Evolutionary conservation across 495 filamentous ascomycete species (phyloP).

Genomic region (Penicillium waksmanii): DNA sequence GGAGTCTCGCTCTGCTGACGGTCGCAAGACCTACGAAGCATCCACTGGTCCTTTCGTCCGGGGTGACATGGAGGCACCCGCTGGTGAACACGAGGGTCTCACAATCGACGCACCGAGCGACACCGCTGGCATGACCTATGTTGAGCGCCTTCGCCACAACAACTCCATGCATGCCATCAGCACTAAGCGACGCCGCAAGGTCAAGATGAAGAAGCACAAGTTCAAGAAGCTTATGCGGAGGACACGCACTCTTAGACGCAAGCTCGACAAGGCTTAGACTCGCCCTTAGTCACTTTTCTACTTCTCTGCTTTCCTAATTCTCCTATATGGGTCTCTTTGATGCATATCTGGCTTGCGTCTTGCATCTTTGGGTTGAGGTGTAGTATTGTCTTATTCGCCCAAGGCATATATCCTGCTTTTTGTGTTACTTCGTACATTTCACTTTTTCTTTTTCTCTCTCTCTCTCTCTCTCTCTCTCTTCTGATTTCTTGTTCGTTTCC

Average conservation of each 20-base stretch:
- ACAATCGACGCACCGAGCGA: slow-evolving; percentile 39
- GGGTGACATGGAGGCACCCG: slow-evolving; percentile 41
- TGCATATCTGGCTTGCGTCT: slow-evolving; percentile 35
- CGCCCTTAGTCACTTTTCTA: slow-evolving; percentile 7
- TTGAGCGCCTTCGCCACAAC: slow-evolving; percentile 45
- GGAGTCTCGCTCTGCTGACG: slow-evolving; percentile 71
- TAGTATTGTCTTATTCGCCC: slow-evolving; percentile 27
- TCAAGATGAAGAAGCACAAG: slow-evolving; percentile 99
- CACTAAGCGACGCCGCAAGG: slow-evolving; percentile 82
- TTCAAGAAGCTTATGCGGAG: slow-evolving; percentile 97
- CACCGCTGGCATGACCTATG: slow-evolving; percentile 40
- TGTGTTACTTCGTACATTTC: slow-evolving; percentile 25
- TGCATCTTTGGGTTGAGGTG: slow-evolving; percentile 29
- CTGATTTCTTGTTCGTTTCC: not conserved
- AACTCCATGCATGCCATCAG: slow-evolving; percentile 67
- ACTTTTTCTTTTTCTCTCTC: slow-evolving; percentile 10
- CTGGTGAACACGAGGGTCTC: slow-evolving; percentile 29
- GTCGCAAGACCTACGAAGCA: slow-evolving; percentile 64
- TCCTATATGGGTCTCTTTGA: slow-evolving; percentile 21
- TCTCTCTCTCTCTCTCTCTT: slow-evolving; percentile 2
- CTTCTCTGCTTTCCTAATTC: slow-evolving; percentile 15
- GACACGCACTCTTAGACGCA: slow-evolving; percentile 87
- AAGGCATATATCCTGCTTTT: slow-evolving; percentile 29
- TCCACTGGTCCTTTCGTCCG: slow-evolving; percentile 47
- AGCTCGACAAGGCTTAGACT: slow-evolving; percentile 66